These are phyloP conservation scores for Erigeron canadensis DNA, from an alignment of 129 eudicot genomes.

Conservation along the genomic window DNA sequence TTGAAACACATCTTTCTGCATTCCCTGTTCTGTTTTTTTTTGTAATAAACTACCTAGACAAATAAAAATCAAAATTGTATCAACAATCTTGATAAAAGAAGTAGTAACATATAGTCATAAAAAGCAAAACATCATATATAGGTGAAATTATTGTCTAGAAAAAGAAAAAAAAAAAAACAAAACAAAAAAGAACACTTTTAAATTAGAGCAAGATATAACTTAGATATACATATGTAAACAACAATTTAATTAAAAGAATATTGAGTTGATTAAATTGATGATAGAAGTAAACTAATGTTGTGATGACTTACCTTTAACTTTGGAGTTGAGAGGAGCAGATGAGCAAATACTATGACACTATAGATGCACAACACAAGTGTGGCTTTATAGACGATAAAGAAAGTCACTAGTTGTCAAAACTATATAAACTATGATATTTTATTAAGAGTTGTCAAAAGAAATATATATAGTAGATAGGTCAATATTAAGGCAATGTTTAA, in stretches of 20 bases:
- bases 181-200: no score
- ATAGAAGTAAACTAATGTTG: background rate
- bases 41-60: background rate
- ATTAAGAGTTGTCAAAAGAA: no score
- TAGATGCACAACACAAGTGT: background rate
- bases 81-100: no score
- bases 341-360: background rate
- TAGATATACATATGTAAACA: no score
- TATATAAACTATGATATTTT: no score
- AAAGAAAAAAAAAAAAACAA: background rate
- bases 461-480: no score
- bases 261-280: background rate
- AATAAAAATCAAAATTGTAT: no score
- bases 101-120: no score
- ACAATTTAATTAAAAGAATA: no score
- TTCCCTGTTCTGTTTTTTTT: background rate
- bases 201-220: no score
- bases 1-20: background rate
- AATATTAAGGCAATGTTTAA: no score
- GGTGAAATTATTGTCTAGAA: background rate
- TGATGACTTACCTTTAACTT: background rate
- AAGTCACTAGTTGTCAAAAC: background rate
- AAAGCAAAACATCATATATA: no score
- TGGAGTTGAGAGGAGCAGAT: background rate
- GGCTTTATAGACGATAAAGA: background rate